Percentiles rank a stretch among this genome's conserved stretches.
Conservation (phyloP, 1,139 yeast species). For the Hansenula lynferdii region DNA sequence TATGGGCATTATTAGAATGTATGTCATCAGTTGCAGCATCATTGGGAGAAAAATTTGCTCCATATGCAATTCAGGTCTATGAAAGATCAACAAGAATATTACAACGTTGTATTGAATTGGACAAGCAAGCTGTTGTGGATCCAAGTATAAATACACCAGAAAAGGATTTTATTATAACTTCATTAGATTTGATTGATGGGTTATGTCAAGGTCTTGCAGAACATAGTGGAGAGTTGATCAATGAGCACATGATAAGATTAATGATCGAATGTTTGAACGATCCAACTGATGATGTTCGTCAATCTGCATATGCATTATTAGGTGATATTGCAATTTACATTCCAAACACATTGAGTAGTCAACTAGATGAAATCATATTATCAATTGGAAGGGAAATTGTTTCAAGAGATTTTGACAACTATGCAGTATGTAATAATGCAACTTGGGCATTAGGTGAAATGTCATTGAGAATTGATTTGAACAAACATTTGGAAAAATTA, state of each 20-base stretch:
- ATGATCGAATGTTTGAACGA: slow-evolving; percentile 73
- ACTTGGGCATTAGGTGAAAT: slow-evolving; percentile 94
- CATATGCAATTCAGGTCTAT: slow-evolving; percentile 88
- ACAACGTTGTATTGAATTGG: slow-evolving; percentile 61
- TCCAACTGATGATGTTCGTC: slow-evolving; percentile 80
- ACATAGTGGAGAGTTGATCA: slow-evolving; percentile 56
- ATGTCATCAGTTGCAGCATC: slow-evolving; percentile 89
- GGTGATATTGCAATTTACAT: slow-evolving; percentile 80
- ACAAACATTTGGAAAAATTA: slow-evolving; percentile 57
- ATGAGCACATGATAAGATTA: slow-evolving; percentile 49
- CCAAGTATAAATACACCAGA: slow-evolving; percentile 77
- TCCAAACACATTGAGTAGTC: slow-evolving; percentile 44
- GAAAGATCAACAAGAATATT: slow-evolving; percentile 71
- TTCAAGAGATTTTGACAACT: slow-evolving; percentile 39
- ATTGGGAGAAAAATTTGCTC: slow-evolving; percentile 78
- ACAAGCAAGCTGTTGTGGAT: slow-evolving; percentile 59
- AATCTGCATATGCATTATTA: slow-evolving; percentile 81
- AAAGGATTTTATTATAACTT: slow-evolving; percentile 84
- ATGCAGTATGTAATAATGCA: slow-evolving; percentile 80
- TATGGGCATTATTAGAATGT: slow-evolving; percentile 93
- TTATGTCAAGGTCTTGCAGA: slow-evolving; percentile 80
- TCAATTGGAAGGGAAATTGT: slow-evolving; percentile 66
- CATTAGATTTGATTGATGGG: slow-evolving; percentile 88
- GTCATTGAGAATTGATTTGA: slow-evolving; percentile 55
- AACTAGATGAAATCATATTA: slow-evolving; percentile 52